phyloP scores from a whole-genome alignment of 1,284 basidiomycete genomes.

The Termitomyces sp. region DNA sequence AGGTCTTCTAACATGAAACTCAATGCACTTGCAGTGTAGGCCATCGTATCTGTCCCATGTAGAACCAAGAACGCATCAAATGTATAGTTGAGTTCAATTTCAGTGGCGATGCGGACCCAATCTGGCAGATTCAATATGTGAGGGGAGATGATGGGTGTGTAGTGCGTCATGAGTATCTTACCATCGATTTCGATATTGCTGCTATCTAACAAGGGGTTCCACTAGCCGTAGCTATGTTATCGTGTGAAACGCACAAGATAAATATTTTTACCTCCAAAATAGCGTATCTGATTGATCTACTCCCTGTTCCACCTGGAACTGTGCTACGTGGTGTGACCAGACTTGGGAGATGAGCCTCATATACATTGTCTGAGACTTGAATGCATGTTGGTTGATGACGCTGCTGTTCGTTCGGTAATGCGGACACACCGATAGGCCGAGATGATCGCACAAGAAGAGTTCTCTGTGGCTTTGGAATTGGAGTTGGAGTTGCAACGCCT shows the following conservation, averaged over 20 bases:
- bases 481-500: slow-evolving; percentile 11
- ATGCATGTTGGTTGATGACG: slow-evolving; percentile 42
- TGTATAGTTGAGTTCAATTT: slow-evolving; percentile 86
- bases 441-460: slow-evolving; percentile 68
- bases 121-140: slow-evolving; percentile 40
- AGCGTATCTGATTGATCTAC: slow-evolving; percentile 74
- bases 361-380: slow-evolving; percentile 54
- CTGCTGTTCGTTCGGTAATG: slow-evolving; percentile 28
- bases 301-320: slow-evolving; percentile 53
- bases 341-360: slow-evolving; percentile 66
- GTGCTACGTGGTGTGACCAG: slow-evolving; percentile 71
- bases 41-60: slow-evolving; percentile 94
- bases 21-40: slow-evolving; percentile 82
- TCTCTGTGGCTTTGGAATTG: slow-evolving; percentile 31
- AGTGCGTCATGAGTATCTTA: slow-evolving; percentile 26
- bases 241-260: slow-evolving; percentile 2
- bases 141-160: background rate
- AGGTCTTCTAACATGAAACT: slow-evolving; percentile 89
- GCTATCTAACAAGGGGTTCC: slow-evolving; percentile 83
- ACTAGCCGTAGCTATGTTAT: slow-evolving; percentile 39
- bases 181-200: slow-evolving; percentile 81
- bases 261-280: slow-evolving; percentile 62
- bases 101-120: slow-evolving; percentile 85
- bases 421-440: slow-evolving; percentile 55
- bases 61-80: slow-evolving; percentile 91